Percentiles rank a stretch among this genome's conserved stretches.
phyloP scores from a whole-genome alignment of 169 alveolate genomes.

The Eimeria tenella region DNA sequence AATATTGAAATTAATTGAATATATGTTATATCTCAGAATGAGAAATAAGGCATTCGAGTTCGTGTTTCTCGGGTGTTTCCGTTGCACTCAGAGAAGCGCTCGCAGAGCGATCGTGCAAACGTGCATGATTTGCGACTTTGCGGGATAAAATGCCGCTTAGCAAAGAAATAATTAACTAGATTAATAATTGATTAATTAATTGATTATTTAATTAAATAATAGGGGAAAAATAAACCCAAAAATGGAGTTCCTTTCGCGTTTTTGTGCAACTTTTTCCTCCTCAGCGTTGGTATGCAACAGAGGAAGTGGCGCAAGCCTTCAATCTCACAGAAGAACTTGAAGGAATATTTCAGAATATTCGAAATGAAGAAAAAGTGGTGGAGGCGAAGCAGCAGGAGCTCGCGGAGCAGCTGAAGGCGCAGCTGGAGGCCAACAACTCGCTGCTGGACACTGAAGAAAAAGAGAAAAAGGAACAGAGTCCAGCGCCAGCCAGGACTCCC shows the following conservation, averaged over 20 bases:
- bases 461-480: neutral
- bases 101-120: too few species aligned
- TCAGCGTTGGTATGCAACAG: slow-evolving; percentile 77
- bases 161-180: too few species aligned
- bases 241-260: neutral
- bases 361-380: slow-evolving; percentile 27
- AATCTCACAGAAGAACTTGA: slow-evolving; percentile 56
- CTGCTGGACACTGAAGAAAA: slow-evolving; percentile 2
- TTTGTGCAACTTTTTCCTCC: neutral
- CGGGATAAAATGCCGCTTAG: too few species aligned
- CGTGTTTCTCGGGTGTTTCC: neutral
- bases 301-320: slow-evolving; percentile 65
- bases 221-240: neutral
- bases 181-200: neutral
- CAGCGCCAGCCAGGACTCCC: neutral
- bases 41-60: neutral
- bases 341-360: neutral
- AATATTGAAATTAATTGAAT: neutral
- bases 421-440: slow-evolving; percentile 24
- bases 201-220: neutral
- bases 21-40: neutral
- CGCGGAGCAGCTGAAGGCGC: slow-evolving; percentile 65
- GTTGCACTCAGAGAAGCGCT: too few species aligned
- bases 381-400: slow-evolving; percentile 51
- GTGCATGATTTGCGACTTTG: too few species aligned